These are phyloP conservation scores for Przewalskia tangutica DNA, from an alignment of 257 asterid species.

Conservation along the genomic window DNA sequence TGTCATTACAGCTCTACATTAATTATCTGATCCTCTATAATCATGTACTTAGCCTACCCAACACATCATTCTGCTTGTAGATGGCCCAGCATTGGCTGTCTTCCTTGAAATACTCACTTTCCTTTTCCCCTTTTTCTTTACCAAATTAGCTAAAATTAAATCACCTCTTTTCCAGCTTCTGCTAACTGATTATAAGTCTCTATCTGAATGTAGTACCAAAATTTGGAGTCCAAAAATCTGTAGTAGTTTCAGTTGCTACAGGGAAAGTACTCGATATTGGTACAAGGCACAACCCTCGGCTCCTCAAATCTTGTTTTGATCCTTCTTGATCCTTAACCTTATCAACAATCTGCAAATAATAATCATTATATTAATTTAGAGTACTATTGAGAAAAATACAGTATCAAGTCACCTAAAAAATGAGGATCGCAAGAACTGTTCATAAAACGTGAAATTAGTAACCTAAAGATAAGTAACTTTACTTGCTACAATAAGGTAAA, in stretches of 20 bases:
- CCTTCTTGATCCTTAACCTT: slow-evolving; percentile 27
- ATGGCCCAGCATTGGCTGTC: slow-evolving; percentile 60
- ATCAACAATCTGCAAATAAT: slow-evolving; percentile 26
- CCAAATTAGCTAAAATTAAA: neutral
- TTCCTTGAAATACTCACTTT: slow-evolving; percentile 27
- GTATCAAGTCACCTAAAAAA: neutral
- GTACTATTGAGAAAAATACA: too few relatives aligned
- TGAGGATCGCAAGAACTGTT: too few relatives aligned
- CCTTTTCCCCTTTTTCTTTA: neutral
- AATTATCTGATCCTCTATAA: slow-evolving; percentile 11
- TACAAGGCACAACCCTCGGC: slow-evolving; percentile 74
- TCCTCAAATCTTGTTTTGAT: slow-evolving; percentile 35
- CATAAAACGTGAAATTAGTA: neutral
- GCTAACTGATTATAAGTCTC: neutral
- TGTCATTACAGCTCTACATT: slow-evolving; percentile 22
- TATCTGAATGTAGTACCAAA: slow-evolving; percentile 55
- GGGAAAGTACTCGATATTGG: slow-evolving; percentile 80
- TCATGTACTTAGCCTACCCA: slow-evolving; percentile 17
- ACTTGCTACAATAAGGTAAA: too few relatives aligned
- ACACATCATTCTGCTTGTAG: slow-evolving; percentile 22
- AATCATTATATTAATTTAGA: neutral
- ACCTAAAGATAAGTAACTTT: neutral
- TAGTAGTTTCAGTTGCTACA: slow-evolving; percentile 44
- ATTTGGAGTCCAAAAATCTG: slow-evolving; percentile 70
- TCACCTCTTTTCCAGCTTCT: slow-evolving; percentile 6